Base-by-base conservation (phyloP, 805 yeast genomes). In the Ogataea henricii region DNA sequence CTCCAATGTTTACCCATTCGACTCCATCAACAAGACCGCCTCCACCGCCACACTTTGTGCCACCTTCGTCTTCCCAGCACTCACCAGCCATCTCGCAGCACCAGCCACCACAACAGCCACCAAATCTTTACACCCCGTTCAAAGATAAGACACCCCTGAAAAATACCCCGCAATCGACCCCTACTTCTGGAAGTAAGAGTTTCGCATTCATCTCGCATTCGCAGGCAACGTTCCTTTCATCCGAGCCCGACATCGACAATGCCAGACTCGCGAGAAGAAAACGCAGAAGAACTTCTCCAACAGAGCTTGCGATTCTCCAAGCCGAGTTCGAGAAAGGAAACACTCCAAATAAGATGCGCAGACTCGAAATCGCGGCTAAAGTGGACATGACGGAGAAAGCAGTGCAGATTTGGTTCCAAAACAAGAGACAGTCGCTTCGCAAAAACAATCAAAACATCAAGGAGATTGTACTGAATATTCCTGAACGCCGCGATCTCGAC, bases 341-440 rank as follows among this genome's bases (percentile, higher is more conserved):
- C 37, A 89, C 96, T 42, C 99, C 99, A 39, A 85, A 86, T 63
- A 85, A 84, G 64, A 69, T 76, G 38, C 77, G 85, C 62, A 81
- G 98, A 57, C 74, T 80, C 37, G 87, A 84, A 54, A 87, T 94
- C 55, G 96, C 98, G 4, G 67, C 71, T 25, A 79, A 74, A 54
- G 95, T 94, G 34, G 83, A 83, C 56, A 94, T 94, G 98, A 82
- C 92, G n/a, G 97, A 91, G 67, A 89, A 91, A 66, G 96, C 97
- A 1, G 96, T 94, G 29, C 99, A 94, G 71, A 89, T 92, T 53
- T 94, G 99, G 99, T 94, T 94, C 71, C 99, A 94, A 70, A 94
- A 94, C 69, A 87, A 83, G 67, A 81, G 99, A 67, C 97, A 92
- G 68, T 78, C 91, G 30, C 69, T 85, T 53, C 78, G 90, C 60